Evolutionary conservation across 192 early-diverging fungal species (phyloP).

Genomic region (Endogone sp.): DNA sequence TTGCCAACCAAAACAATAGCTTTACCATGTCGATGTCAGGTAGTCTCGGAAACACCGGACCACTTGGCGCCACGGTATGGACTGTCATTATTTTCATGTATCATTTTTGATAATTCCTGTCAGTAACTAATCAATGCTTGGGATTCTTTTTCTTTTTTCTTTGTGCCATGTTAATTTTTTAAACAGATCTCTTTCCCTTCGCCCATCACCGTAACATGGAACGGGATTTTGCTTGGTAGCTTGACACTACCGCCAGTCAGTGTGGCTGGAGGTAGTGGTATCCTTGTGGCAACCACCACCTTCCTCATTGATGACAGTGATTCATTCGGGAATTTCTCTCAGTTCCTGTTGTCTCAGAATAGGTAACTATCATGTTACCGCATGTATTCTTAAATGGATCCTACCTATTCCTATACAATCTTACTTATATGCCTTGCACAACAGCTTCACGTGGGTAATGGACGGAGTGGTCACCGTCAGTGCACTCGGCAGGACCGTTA

Average conservation of each 20-base stretch:
- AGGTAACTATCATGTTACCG: conserved; percentile 18
- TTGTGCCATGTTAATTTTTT: too few species aligned
- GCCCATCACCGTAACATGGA: conserved; percentile 44
- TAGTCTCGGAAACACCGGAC: conserved; percentile 27
- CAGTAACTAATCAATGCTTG: too few species aligned
- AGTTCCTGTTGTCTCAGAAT: conserved; percentile 40
- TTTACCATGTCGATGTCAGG: conserved; percentile 26
- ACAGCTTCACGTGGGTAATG: conserved; percentile 25
- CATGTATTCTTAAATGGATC: not conserved
- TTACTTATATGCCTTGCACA: not conserved
- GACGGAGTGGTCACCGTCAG: conserved; percentile 28
- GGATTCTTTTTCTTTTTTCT: too few species aligned
- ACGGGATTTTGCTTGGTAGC: conserved; percentile 33
- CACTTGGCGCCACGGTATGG: not conserved
- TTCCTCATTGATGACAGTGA: conserved; percentile 36
- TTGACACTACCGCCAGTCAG: conserved; percentile 30
- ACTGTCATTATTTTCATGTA: not conserved
- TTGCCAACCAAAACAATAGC: conserved; percentile 10
- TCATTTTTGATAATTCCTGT: too few species aligned
- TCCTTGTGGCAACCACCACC: conserved; percentile 17
- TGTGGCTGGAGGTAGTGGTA: conserved; percentile 43
- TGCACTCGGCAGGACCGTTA: conserved; percentile 32
- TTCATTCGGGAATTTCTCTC: conserved; percentile 41
- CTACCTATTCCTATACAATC: not conserved
- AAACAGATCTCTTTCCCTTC: conserved; percentile 41